Conservation (phyloP, 768 basidiomycete species). For the Phanerodontia chrysosporium region DNA sequence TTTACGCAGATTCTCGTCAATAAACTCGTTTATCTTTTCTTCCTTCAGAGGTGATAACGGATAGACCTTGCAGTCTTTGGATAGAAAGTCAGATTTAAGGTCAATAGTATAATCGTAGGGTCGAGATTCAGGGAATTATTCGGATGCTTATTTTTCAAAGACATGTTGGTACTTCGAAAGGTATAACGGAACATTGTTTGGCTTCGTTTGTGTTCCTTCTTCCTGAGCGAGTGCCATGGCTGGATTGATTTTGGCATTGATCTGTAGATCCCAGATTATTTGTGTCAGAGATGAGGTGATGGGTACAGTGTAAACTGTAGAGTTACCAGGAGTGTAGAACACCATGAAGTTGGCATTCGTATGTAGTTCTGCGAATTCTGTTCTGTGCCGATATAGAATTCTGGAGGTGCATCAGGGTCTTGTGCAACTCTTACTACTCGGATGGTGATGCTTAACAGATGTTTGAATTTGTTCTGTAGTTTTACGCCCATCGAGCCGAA, state of each 20-base stretch:
- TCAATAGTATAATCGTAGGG: conserved; percentile 18
- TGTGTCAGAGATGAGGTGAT: not conserved
- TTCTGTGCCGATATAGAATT: not conserved
- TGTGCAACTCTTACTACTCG: not conserved
- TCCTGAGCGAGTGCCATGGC: not conserved
- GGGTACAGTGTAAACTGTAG: not conserved
- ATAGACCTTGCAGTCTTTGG: conserved; percentile 13
- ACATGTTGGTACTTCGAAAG: not conserved
- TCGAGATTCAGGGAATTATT: conserved; percentile 11
- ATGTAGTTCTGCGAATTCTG: not conserved
- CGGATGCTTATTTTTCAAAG: conserved; percentile 1
- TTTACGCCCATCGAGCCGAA: not conserved
- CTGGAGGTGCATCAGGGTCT: not conserved
- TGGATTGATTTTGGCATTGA: not conserved
- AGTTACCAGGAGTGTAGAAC: not conserved
- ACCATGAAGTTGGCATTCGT: not conserved
- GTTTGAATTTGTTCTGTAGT: not conserved
- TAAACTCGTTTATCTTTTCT: conserved; percentile 15
- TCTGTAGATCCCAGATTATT: not conserved
- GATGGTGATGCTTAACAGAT: not conserved
- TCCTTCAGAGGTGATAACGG: conserved; percentile 13
- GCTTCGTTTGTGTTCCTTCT: not conserved
- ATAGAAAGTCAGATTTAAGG: conserved; percentile 8
- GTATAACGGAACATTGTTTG: not conserved
- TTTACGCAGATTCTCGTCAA: conserved; percentile 19